Base-by-base conservation (phyloP, 108 stramenopile genomes). In the Discostella pseudostelligera region DNA sequence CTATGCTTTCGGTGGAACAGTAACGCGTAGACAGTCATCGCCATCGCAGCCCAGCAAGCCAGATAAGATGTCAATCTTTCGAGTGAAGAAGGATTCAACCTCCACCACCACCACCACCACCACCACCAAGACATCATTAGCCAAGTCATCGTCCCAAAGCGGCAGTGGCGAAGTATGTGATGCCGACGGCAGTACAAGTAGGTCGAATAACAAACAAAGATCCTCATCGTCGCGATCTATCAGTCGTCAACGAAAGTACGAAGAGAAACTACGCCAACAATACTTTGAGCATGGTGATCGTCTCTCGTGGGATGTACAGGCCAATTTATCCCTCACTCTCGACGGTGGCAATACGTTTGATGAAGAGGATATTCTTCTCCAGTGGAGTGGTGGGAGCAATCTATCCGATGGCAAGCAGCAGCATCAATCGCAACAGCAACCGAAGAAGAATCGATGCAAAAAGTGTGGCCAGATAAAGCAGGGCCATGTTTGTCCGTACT, bases 271-370 rank as follows among this genome's bases (percentile, higher is more conserved):
- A 36, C 77, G 81, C 22, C 61, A 76, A 35, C 84, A 83, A 61
- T 92, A 87, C 68, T 92, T 86, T 45, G 91, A 92, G 70, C 84
- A 89, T 70, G 86, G 88, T 25, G 81, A 76, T 66, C 76, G 85
- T 16, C 68, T 92, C 28, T 92, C 90, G 6, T 92, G 90, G 90
- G 90, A 92, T 16, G 84, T 92, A 51, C 83, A 88, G 70, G 83
- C 83, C 22, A 68, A 62, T 37, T 82, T 87, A 45, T 79, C 84
- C 19, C 72, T 90, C 37, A 42, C 64, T 14, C 20, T 60, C 1
- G 46, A 55, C 16, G 80, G 62, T 4, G 64, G 54, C 21, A 72
- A 79, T 25, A 59, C 75, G 14, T 60, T 72, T 16, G 74, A 65
- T 14, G 62, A 65, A 37, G 39, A 45, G 12, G 68, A 65, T 16